phyloP scores from a whole-genome alignment of 495 filamentous ascomycete genomes.

The Talaromyces ruber region DNA sequence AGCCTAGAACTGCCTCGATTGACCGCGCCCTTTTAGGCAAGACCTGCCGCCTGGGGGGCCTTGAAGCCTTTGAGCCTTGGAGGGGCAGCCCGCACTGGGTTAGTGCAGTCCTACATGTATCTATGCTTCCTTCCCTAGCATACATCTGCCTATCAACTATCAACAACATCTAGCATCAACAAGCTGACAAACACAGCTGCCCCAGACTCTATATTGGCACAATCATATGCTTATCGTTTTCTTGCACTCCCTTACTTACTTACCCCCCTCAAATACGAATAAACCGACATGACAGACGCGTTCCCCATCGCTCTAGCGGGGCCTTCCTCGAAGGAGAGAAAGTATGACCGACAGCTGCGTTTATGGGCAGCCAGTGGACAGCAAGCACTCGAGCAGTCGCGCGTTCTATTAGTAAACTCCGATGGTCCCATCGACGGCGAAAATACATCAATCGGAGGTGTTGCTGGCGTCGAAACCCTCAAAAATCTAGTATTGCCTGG shows the following conservation, averaged over 20 bases:
- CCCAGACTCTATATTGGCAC: not conserved
- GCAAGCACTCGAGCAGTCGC: slow-evolving; percentile 78
- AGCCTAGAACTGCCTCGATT: no score
- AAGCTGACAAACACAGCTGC: not conserved
- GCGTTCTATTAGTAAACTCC: slow-evolving; percentile 80
- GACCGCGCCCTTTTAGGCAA: no score
- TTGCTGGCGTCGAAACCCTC: slow-evolving; percentile 82
- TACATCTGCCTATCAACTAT: not conserved
- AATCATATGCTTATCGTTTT: not conserved
- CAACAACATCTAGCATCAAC: not conserved
- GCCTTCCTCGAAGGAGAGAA: slow-evolving; percentile 80
- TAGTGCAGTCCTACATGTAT: no score
- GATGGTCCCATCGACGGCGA: slow-evolving; percentile 31
- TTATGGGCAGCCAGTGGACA: slow-evolving; percentile 94
- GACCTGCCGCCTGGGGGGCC: no score
- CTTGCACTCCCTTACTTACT: not conserved
- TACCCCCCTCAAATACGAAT: not conserved
- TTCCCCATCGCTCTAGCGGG: slow-evolving; percentile 35
- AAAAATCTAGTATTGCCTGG: slow-evolving; percentile 96
- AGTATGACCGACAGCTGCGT: slow-evolving; percentile 92
- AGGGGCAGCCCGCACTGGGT: no score
- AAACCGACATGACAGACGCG: slow-evolving; percentile 24
- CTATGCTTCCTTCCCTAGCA: no score
- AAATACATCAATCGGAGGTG: slow-evolving; percentile 52
- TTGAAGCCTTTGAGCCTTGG: no score